Base-by-base conservation (phyloP, 192 early-diverging fungal species). In the Podila minutissima region DNA sequence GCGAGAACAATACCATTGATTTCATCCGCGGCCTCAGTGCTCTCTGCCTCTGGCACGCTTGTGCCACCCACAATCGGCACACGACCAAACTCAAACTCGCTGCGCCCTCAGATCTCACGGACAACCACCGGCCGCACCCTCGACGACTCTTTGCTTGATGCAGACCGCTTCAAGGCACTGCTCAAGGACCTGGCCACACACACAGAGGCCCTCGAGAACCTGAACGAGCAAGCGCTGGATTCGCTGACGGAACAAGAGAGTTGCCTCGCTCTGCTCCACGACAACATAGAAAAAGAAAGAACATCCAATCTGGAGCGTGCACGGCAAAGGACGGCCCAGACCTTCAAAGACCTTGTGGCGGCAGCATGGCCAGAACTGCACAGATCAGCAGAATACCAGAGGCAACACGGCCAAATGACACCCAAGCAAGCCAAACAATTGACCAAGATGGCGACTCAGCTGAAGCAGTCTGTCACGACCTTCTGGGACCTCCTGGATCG, bases 141-240 rank as follows among this genome's bases (percentile, higher is more conserved):
- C 28, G 35, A 62, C 24, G 4, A 20, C n/a, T 11, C 50, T 10
- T 29, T n/a, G 12, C 49, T 72, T 4, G 75, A 79, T 49, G 33
- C 38, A 3, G 65, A 72, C 5, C 59, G 67, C 24, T 79, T 72
- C 22, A 41, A 33, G 20, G 22, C 59, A 1, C 32, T 72, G 15
- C 62, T 79, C 46, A 64, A 59, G 13, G 50, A 71, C n/a, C 69
- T 79, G 15, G 29, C 50, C 15, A 62, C 5, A 29, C 50, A 58
- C 37, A 72, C 64, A 5, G 75, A 78, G 19, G 49, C 62, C 11
- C 31, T 78, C 5, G 75, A 78, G 29, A 29, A 22, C 7, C 69
- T 78, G 3, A 78, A 63, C 38, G 75, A 78, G 17, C 75, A 78
- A 20, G 53, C 71, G 0, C 11, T 78, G 13, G 69, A 78, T 33